These are phyloP conservation scores for Kodamaea plutei DNA, from an alignment of 1,139 yeast species.

Conservation along the genomic window DNA sequence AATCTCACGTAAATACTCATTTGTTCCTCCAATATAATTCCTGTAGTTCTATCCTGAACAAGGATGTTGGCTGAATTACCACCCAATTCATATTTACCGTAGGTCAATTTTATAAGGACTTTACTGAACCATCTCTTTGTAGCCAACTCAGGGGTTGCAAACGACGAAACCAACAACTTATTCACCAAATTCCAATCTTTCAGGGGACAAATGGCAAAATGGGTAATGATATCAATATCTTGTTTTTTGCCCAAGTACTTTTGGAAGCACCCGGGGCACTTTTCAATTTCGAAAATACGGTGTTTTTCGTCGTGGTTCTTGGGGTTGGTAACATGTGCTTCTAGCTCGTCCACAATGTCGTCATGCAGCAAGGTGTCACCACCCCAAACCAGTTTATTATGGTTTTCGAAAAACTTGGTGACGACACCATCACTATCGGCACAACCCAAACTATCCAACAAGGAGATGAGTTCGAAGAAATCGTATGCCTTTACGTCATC, in stretches of 20 bases:
- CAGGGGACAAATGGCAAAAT: slow-evolving; percentile 82
- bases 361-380: slow-evolving; percentile 53
- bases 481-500: slow-evolving; percentile 38
- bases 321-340: slow-evolving; percentile 23
- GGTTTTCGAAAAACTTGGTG: slow-evolving; percentile 38
- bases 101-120: slow-evolving; percentile 74
- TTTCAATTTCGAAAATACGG: slow-evolving; percentile 53
- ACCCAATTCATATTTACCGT: slow-evolving; percentile 85
- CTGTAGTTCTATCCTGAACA: slow-evolving; percentile 88
- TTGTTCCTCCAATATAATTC: slow-evolving; percentile 84
- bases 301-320: slow-evolving; percentile 22
- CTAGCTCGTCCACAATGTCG: slow-evolving; percentile 58
- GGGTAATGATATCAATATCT: slow-evolving; percentile 72
- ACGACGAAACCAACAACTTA: slow-evolving; percentile 61
- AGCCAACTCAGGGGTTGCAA: slow-evolving; percentile 78
- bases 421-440: slow-evolving; percentile 47
- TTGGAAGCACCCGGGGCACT: slow-evolving; percentile 75
- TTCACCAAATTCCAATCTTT: slow-evolving; percentile 72
- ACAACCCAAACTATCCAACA: slow-evolving; percentile 64
- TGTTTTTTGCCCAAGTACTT: slow-evolving; percentile 53
- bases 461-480: slow-evolving; percentile 51
- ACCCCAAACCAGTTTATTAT: slow-evolving; percentile 45
- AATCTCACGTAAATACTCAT: slow-evolving; percentile 85
- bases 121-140: slow-evolving; percentile 87
- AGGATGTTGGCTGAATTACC: slow-evolving; percentile 89